These are phyloP conservation scores for Hsuehochloa calcarea DNA, from an alignment of 176 grass and related monocot species.

Conservation along the genomic window DNA sequence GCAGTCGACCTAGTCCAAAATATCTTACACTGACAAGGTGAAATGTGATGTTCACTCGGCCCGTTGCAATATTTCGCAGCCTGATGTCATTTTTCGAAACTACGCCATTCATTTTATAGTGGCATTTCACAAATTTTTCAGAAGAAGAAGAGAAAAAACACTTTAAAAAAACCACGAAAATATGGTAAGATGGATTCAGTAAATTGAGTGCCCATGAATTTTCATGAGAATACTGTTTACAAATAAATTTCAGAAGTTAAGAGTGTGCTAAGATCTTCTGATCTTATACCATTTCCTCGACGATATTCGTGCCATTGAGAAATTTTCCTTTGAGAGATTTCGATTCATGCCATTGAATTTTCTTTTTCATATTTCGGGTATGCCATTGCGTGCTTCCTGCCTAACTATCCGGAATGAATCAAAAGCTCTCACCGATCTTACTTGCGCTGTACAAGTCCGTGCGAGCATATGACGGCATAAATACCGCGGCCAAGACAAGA, in stretches of 20 bases:
- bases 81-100: not conserved
- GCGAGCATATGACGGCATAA: not conserved
- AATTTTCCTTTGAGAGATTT: not conserved
- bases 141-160: not conserved
- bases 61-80: not conserved
- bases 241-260: not conserved
- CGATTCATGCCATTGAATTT: not conserved
- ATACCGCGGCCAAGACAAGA: not conserved
- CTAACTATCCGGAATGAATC: too few species aligned
- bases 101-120: not conserved
- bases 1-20: not conserved
- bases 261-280: not conserved
- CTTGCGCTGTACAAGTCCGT: not conserved
- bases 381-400: too few species aligned
- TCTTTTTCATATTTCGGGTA: too few species aligned
- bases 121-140: not conserved
- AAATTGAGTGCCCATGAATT: not conserved
- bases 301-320: too few species aligned
- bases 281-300: too few species aligned
- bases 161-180: not conserved
- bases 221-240: not conserved
- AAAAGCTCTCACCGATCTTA: not conserved
- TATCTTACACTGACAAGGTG: not conserved
- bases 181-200: not conserved
- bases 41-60: not conserved